Evolutionary conservation across 2,329 filamentous ascomycete genomes (phyloP), one percentile per base, ranked within the genome.

Genomic region (Colletotrichum abscissum): DNA sequence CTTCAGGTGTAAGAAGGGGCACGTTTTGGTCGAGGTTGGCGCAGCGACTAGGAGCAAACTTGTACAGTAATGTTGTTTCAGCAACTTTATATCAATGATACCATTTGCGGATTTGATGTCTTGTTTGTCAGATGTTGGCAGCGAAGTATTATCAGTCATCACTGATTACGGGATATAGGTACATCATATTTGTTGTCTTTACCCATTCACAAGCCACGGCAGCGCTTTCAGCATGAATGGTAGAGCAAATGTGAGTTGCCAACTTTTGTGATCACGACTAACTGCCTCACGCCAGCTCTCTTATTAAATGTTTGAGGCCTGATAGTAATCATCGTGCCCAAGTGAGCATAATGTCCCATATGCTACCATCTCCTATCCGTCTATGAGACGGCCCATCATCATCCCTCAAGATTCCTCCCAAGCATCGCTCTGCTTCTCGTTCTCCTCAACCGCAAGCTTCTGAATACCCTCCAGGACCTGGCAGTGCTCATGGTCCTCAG

Each of bases 1-100:
- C 86, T 88, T 76, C 81, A 80, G 77, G 85, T 82, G 8, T 88
- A 26, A 26, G 26, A 26, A 26, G 4, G 26, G 26, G 26, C 26
- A 26, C 4, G 1, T 26, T 26, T 26, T 1, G 4, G 4, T 26
- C 26, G 26, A 26, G 26, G 26, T 26, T 26, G 26, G 26, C 26
- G 26, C 4, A 26, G 26, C 8, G 42, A 9, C 4, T 1, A 49
- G 42, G 42, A 16, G 19, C 3, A 7, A 49, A 8, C n/a, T 9
- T 49, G 42, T 49, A 49, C 19, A 49, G n/a, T 8, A 49, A 49
- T 19, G 19, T 49, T 49, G 19, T 49, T 46, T 22, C 19, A 8
- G 19, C 19, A 49, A 49, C n/a, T n/a, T 22, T 11, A 22, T 49
- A 8, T 49, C 19, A 49, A 49, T 49, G 42, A 49, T 49, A 49